Conservation (phyloP, 495 filamentous ascomycete species). For the Hypoxylon lienhwacheense region DNA sequence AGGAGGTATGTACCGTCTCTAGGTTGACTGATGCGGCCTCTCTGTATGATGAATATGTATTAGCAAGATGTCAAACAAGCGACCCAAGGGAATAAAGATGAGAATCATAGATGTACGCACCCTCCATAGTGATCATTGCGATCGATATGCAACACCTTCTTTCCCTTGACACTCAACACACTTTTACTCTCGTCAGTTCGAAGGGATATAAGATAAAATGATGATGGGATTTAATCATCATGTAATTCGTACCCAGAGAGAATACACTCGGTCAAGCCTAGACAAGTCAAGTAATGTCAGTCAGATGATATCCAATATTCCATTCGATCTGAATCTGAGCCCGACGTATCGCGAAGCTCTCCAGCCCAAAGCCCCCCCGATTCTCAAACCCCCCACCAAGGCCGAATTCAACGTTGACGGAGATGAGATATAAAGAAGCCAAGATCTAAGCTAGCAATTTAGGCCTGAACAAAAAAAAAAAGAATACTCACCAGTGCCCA, state of each 20-base stretch:
- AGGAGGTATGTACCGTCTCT: conserved; percentile 68
- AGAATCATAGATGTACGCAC: conserved; percentile 54
- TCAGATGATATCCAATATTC: no score
- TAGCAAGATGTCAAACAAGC: conserved; percentile 18
- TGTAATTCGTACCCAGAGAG: conserved; percentile 76
- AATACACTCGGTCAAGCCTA: conserved; percentile 97
- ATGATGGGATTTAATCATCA: conserved; percentile 8
- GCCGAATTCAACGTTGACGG: no score
- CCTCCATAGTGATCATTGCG: conserved; percentile 99
- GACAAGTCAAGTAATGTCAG: conserved; percentile 1
- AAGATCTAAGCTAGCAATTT: conserved; percentile 40
- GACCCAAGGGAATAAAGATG: neutral
- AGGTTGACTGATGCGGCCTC: conserved; percentile 95
- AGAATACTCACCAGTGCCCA: conserved; percentile 78
- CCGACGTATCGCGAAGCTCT: conserved; percentile 16
- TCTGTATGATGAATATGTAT: conserved; percentile 52
- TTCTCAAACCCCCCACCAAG: conserved; percentile 22
- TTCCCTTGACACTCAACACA: conserved; percentile 96
- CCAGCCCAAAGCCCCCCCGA: no score
- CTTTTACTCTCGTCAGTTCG: conserved; percentile 48
- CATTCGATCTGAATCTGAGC: no score
- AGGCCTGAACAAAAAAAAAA: no score
- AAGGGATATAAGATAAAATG: neutral
- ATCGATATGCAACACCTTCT: conserved; percentile 98
- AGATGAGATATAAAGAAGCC: neutral